A percentile compares a stretch with the other conserved stretches of the same genome.
Conservation (phyloP, 257 asterid genomes). For the Primulina eburnea region DNA sequence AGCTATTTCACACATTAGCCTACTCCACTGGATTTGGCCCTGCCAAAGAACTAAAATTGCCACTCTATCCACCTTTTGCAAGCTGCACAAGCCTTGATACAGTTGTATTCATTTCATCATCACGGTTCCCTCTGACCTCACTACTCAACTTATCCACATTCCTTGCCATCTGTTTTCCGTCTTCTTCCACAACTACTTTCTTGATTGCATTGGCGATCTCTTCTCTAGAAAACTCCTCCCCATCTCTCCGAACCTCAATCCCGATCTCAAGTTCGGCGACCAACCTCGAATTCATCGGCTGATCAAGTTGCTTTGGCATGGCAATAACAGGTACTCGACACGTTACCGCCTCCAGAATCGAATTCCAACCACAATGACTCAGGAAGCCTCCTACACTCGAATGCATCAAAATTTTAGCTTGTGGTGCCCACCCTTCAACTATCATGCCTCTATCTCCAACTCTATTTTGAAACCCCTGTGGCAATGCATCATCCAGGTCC, state of each 20-base stretch:
- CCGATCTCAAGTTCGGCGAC: conserved; percentile 19
- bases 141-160: conserved; percentile 12
- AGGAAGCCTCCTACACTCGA: conserved; percentile 17
- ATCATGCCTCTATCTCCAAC: conserved; percentile 4
- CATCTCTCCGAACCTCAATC: conserved; percentile 13
- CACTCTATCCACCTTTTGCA: not conserved
- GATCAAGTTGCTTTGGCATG: conserved; percentile 26
- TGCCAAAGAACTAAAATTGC: not conserved
- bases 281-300: conserved; percentile 20
- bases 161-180: conserved; percentile 14
- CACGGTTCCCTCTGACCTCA: conserved; percentile 8
- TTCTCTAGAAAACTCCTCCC: conserved; percentile 1
- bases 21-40: no score
- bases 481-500: not conserved
- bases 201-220: conserved; percentile 15
- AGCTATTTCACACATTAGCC: no score
- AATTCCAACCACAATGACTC: conserved; percentile 26
- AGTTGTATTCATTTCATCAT: conserved; percentile 9
- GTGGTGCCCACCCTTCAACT: conserved; percentile 27
- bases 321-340: conserved; percentile 18
- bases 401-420: conserved; percentile 7
- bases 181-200: conserved; percentile 16
- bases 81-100: conserved; percentile 19
- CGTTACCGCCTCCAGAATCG: conserved; percentile 17
- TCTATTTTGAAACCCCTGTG: conserved; percentile 12